Conservation (phyloP, 2,329 filamentous ascomycete genomes). For the Chaetoscypha palmicola region DNA sequence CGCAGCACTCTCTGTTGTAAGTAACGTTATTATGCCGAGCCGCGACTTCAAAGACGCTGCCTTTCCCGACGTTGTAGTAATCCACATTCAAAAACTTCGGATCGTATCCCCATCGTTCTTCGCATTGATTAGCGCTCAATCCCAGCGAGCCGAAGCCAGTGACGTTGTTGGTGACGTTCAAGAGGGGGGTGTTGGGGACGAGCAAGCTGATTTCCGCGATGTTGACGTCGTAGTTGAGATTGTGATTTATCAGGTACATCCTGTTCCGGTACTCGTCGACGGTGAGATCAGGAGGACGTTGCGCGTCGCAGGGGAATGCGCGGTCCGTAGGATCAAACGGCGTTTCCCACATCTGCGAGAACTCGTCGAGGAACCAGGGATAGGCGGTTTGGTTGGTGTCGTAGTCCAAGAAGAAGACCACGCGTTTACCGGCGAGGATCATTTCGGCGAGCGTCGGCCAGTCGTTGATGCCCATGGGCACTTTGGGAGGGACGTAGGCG, state of each 20-base stretch:
- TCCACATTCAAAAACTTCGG: constrained; percentile 79
- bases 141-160: constrained; percentile 62
- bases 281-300: constrained; percentile 65
- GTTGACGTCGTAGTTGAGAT: constrained; percentile 72
- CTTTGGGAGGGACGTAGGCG: constrained; percentile 63
- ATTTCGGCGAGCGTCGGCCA: constrained; percentile 80
- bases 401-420: constrained; percentile 81
- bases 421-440: constrained; percentile 63
- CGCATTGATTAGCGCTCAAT: constrained; percentile 54
- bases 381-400: constrained; percentile 65
- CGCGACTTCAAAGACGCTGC: constrained; percentile 71
- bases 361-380: constrained; percentile 83
- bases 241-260: constrained; percentile 85
- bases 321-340: constrained; percentile 56
- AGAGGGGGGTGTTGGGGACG: constrained; percentile 62
- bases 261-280: constrained; percentile 47
- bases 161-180: constrained; percentile 66
- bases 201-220: constrained; percentile 57
- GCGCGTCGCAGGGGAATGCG: constrained; percentile 67
- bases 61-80: constrained; percentile 64
- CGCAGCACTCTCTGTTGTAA: constrained; percentile 53
- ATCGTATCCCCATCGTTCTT: constrained; percentile 53
- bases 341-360: constrained; percentile 85
- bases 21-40: constrained; percentile 66
- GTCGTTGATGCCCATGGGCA: constrained; percentile 64